A percentile compares a stretch with the other conserved stretches of the same genome.
phyloP scores from a whole-genome alignment of 257 asterid species.

The Capsicum pubescens region DNA sequence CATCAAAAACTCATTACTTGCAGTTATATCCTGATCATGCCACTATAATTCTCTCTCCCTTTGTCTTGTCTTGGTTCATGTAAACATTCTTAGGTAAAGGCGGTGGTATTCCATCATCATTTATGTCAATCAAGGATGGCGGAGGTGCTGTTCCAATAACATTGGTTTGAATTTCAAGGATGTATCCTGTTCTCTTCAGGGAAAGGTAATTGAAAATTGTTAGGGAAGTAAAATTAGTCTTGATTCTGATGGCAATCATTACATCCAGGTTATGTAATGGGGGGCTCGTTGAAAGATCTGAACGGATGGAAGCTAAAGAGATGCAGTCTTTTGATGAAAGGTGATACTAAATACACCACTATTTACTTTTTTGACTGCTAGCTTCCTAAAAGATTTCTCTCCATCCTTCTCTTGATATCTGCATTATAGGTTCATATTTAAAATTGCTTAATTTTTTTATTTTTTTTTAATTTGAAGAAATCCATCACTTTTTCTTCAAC shows the following conservation, averaged over 20 bases:
- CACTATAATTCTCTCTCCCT: slow-evolving; percentile 35
- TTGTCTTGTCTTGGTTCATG: slow-evolving; percentile 32
- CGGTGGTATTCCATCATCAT: slow-evolving; percentile 72
- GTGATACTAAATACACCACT: slow-evolving; percentile 37
- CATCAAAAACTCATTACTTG: slow-evolving; percentile 42
- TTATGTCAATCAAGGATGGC: slow-evolving; percentile 77
- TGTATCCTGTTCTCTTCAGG: slow-evolving; percentile 81
- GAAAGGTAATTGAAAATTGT: slow-evolving; percentile 70
- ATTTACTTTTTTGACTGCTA: slow-evolving; percentile 9
- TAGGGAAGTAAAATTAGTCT: not conserved
- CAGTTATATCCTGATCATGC: slow-evolving; percentile 14
- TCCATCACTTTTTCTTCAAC: not conserved
- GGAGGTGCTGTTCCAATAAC: slow-evolving; percentile 95
- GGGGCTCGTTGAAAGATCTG: slow-evolving; percentile 71
- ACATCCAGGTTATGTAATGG: slow-evolving; percentile 68
- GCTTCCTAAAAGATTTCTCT: not conserved
- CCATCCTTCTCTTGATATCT: not conserved
- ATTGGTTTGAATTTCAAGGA: slow-evolving; percentile 75
- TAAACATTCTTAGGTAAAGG: slow-evolving; percentile 61
- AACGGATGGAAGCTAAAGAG: slow-evolving; percentile 71
- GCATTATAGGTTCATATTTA: slow-evolving; percentile 15
- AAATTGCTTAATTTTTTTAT: not conserved
- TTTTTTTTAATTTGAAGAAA: not conserved
- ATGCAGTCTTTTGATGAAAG: slow-evolving; percentile 65
- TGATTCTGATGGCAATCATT: slow-evolving; percentile 23